Evolutionary conservation across 2,329 filamentous ascomycete species (phyloP), one percentile per base, ranked within the genome.

Genomic region (Knoxdaviesia capensis): DNA sequence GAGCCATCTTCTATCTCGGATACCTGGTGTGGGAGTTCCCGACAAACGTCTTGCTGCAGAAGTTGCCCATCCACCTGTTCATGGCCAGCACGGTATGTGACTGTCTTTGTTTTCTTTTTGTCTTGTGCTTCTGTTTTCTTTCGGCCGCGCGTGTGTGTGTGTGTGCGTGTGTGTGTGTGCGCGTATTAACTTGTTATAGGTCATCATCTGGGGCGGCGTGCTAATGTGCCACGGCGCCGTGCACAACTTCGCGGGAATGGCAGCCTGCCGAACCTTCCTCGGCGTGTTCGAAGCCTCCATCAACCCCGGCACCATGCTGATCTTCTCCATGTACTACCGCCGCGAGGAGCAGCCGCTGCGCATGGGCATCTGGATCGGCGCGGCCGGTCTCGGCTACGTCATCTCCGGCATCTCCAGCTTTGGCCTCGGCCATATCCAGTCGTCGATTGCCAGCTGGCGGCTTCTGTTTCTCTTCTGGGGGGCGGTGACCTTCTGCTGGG

Each of bases 261-360:
- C 60, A 1, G 52, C 60, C 1, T 63, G 59, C 36, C 59, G 65
- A 0, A 64, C 66, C 43, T 50, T 68, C 2, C 52, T 69, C 1
- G 65, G 66, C 1, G 47, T 60, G 0, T 65, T 68, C 11, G 65
- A 69, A 48, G 61, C 63, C 0, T 58, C 61, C 0, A 63, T 69
- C 6, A 65, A 63, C 0, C 63, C 66, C 0, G 61, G 61, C 8
- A 66, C 67, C 41, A 66, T 68, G 59, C 59, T 69, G 55, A 62
- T 68, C 33, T 60, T 67, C 2, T 54, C 58, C 4, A 65, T 66
- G 56, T 69, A 41, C 33, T 44, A 46, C 31, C 36, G 38, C 32
- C 40, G 43, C 9, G 36, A 39, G 28, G 41, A 46, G 36, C 42
- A 46, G 34, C 41, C 42, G 2, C 39, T 46, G 41, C 41, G 44